Evolutionary conservation across 2,329 filamentous ascomycete species (phyloP).

Genomic region (Talaromyces sp.): DNA sequence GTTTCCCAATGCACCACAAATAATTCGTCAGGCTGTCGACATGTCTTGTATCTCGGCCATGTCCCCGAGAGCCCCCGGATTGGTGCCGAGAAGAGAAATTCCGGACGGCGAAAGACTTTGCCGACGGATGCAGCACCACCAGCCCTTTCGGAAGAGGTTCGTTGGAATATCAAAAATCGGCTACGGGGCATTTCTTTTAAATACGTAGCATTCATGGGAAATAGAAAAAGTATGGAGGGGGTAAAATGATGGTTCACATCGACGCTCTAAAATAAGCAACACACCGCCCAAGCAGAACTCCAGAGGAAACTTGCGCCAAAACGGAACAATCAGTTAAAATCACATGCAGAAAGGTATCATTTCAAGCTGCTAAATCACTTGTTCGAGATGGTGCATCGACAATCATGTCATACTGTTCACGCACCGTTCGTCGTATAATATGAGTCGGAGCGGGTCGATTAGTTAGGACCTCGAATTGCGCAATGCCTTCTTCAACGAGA

Average conservation of each 20-base stretch:
- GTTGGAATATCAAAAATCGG: not conserved
- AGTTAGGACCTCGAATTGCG: slow-evolving; percentile 35
- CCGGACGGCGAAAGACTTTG: slow-evolving; percentile 5
- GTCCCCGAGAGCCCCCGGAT: not conserved
- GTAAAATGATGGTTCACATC: not conserved
- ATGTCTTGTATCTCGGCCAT: not conserved
- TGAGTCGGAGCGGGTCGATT: slow-evolving; percentile 30
- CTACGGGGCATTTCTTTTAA: not conserved
- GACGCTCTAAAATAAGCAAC: not conserved
- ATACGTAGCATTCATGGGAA: not conserved
- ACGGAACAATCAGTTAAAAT: not conserved
- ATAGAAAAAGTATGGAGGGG: not conserved
- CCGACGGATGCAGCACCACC: not conserved
- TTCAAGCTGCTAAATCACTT: not conserved
- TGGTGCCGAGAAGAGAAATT: not conserved
- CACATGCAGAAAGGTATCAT: not conserved
- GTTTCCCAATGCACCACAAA: not conserved
- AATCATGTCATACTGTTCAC: slow-evolving; percentile 3
- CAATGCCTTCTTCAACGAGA: slow-evolving; percentile 35
- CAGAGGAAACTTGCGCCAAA: not conserved
- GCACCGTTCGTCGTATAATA: slow-evolving; percentile 23
- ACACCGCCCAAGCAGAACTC: not conserved
- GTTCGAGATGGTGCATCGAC: not conserved
- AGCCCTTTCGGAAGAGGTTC: not conserved
- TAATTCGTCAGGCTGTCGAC: not conserved